phyloP scores from a whole-genome alignment of 495 filamentous ascomycete genomes.

The Tuber umbilicatum region DNA sequence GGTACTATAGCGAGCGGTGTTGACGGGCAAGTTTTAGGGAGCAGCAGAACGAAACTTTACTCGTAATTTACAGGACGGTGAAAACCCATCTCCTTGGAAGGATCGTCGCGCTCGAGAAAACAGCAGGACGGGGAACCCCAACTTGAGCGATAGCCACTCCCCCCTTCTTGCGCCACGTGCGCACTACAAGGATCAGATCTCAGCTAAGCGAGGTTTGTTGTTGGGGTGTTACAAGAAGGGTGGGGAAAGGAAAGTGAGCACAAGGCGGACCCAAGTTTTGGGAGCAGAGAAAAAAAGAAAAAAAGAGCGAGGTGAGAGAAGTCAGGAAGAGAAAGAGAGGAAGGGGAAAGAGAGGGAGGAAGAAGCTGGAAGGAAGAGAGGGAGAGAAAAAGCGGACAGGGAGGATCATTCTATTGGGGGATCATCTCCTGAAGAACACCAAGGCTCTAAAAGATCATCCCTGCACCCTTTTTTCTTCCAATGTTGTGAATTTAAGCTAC shows the following conservation, averaged over 20 bases:
- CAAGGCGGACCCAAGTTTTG: neutral
- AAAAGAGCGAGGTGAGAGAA: neutral
- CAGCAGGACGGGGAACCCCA: slow-evolving; percentile 12
- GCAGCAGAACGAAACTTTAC: slow-evolving; percentile 20
- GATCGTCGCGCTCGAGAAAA: slow-evolving; percentile 19
- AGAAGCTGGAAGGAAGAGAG: neutral
- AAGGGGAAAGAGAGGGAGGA: neutral
- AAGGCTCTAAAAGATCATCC: neutral
- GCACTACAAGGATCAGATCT: slow-evolving; percentile 28
- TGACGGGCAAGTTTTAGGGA: slow-evolving; percentile 8
- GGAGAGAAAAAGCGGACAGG: neutral
- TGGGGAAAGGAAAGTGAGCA: neutral
- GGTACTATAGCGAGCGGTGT: too few relatives aligned
- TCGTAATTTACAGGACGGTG: slow-evolving; percentile 5
- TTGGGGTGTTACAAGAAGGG: slow-evolving; percentile 9
- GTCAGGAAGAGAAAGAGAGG: neutral
- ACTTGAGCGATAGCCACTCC: too few relatives aligned
- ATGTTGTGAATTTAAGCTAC: neutral
- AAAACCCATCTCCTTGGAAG: slow-evolving; percentile 17
- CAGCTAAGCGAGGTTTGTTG: slow-evolving; percentile 31
- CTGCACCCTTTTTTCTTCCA: neutral
- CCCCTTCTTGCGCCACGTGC: slow-evolving; percentile 31
- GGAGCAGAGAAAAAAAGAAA: neutral
- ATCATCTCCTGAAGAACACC: neutral
- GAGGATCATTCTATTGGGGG: neutral